Evolutionary conservation across 257 asterid species (phyloP), one percentile per base, ranked within the genome.

Genomic region (Verbascum thapsus): DNA sequence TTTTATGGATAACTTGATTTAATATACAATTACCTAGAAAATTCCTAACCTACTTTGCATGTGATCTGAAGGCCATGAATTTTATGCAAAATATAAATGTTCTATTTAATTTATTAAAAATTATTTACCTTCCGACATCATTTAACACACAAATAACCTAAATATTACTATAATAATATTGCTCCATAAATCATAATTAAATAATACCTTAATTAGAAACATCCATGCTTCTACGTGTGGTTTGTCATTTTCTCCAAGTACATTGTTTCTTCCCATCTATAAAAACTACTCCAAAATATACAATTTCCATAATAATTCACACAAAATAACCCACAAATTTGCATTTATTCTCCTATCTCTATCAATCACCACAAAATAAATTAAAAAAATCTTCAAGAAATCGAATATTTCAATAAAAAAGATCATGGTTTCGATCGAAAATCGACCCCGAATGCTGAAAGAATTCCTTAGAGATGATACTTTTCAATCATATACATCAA

Each of bases 381-480:
- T n/a, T n/a, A 13, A 4, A 35, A 26, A 10, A 7, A 4, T 22
- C 41, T 41, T 30, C 60, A 50, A 49, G 26, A 63, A 44, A 23
- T n/a, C n/a, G 20, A 60, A 18, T 15, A 7, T 26, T 7, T 4
- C 2, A 32, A n/a, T n/a, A n/a, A n/a, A 17, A 3, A 19, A 3
- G 63, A 55, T 20, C 40, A 80, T 81, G 84, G 80, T 75, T 10
- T 64, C 76, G 10, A 38, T 67, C 12, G 76, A 70, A 40, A 48
- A 50, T 42, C 80, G 85, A n/a, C 91, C 91, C 1, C 68, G 65
- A 76, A 59, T 85, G 88, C 95, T 88, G 44, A 88, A 86, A 65
- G 95, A 86, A 57, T 86, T 80, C 74, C 88, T 85, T 5, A 64
- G 69, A 16, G 83, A 88, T 15, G 89, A 85, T 15, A 15, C 58